phyloP scores from a whole-genome alignment of 306 rosid species.

The Ziziphus jujuba region DNA sequence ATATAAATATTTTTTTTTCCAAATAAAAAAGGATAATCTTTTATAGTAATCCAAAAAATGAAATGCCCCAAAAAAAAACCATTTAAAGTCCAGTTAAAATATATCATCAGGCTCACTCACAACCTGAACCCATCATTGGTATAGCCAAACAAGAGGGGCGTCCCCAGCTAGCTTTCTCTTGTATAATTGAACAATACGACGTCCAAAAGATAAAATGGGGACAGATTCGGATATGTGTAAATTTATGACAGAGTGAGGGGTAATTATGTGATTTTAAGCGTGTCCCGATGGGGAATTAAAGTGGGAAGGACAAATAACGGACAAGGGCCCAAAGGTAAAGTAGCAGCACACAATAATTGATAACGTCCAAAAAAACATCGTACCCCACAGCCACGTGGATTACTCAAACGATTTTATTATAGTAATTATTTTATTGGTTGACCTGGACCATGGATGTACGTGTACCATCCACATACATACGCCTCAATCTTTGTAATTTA shows the following conservation, averaged over 20 bases:
- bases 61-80: background rate
- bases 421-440: background rate
- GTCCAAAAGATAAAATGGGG: no score
- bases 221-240: background rate
- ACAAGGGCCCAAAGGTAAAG: background rate
- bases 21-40: no score
- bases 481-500: no score
- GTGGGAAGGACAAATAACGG: background rate
- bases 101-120: background rate
- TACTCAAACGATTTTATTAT: no score
- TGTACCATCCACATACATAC: no score
- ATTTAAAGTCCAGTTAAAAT: background rate
- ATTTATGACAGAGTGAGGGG: background rate
- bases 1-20: no score
- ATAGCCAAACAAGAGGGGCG: no score
- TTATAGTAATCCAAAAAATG: no score
- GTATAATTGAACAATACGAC: no score
- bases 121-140: no score
- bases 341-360: conserved; percentile 9
- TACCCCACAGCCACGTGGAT: background rate
- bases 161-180: no score
- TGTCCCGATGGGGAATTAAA: background rate
- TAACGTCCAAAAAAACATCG: conserved; percentile 1
- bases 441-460: no score
- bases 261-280: background rate